A percentile compares a stretch with the other conserved stretches of the same genome.
Evolutionary conservation across 768 basidiomycete genomes (phyloP).

Genomic region (Inosperma sp.): DNA sequence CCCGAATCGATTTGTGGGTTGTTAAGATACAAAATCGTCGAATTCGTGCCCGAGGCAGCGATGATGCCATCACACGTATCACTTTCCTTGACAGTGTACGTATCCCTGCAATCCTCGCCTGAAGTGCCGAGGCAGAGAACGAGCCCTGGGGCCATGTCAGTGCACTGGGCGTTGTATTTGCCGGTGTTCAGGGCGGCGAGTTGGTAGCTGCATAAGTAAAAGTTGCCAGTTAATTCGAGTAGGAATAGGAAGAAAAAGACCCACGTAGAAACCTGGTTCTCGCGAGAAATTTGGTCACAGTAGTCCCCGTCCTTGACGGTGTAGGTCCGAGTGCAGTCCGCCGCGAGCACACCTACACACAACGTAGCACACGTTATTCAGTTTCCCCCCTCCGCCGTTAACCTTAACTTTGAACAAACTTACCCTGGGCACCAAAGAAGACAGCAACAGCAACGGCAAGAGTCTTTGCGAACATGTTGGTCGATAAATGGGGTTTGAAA

Average conservation of each 20-base stretch:
- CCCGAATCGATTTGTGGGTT: slow-evolving; percentile 56
- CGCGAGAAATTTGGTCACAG: slow-evolving; percentile 51
- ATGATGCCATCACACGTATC: slow-evolving; percentile 50
- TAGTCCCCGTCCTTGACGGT: slow-evolving; percentile 49
- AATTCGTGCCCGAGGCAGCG: slow-evolving; percentile 36
- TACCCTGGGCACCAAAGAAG: slow-evolving; percentile 3
- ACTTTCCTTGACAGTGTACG: slow-evolving; percentile 42
- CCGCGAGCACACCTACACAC: slow-evolving; percentile 15
- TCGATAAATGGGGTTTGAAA: background rate
- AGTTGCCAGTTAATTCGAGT: background rate
- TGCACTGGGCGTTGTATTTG: slow-evolving; percentile 48
- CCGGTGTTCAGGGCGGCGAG: slow-evolving; percentile 49
- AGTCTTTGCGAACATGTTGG: slow-evolving; percentile 4
- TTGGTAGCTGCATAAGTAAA: slow-evolving; percentile 42
- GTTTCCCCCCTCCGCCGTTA: background rate
- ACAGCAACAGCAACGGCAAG: slow-evolving; percentile 6
- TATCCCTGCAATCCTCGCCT: slow-evolving; percentile 51
- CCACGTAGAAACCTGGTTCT: slow-evolving; percentile 45
- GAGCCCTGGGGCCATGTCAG: slow-evolving; percentile 50
- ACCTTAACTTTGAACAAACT: background rate
- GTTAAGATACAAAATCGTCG: slow-evolving; percentile 48
- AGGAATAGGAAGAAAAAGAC: background rate
- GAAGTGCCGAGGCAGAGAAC: slow-evolving; percentile 53
- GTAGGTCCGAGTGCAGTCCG: slow-evolving; percentile 46
- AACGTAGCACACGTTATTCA: background rate